Conservation (phyloP, 2,329 filamentous ascomycete species). For the Ophiostoma triangulosporum region DNA sequence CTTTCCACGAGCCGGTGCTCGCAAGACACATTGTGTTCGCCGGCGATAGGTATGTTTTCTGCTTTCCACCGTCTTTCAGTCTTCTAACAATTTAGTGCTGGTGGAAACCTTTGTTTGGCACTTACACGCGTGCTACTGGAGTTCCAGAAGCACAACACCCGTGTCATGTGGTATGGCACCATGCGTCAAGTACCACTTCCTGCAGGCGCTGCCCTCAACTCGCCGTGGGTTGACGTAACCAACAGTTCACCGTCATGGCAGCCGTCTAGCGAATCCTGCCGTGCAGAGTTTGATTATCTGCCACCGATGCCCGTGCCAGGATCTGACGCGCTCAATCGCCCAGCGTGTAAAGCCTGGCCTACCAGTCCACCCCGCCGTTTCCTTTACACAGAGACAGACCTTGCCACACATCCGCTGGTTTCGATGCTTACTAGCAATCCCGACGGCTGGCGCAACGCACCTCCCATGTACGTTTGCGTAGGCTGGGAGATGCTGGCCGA, state of each 20-base stretch:
- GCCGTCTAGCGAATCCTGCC: slow-evolving; percentile 21
- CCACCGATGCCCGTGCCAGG: slow-evolving; percentile 25
- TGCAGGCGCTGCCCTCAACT: slow-evolving; percentile 47
- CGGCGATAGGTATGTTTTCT: slow-evolving; percentile 45
- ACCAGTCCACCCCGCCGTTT: slow-evolving; percentile 36
- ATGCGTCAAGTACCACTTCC: slow-evolving; percentile 49
- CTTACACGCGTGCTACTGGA: slow-evolving; percentile 58
- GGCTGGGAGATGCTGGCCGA: slow-evolving; percentile 62
- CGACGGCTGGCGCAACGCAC: slow-evolving; percentile 43
- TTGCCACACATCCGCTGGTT: slow-evolving; percentile 53
- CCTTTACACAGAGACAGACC: slow-evolving; percentile 40
- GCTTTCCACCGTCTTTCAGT: neutral
- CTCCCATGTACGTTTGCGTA: slow-evolving; percentile 53
- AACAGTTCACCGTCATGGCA: slow-evolving; percentile 45
- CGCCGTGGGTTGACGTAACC: slow-evolving; percentile 60
- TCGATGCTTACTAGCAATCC: slow-evolving; percentile 40
- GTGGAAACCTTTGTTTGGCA: slow-evolving; percentile 54
- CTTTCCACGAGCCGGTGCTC: slow-evolving; percentile 51
- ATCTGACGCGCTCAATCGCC: slow-evolving; percentile 19
- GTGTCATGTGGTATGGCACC: slow-evolving; percentile 47
- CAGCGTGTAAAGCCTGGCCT: slow-evolving; percentile 44
- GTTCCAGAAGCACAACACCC: slow-evolving; percentile 32
- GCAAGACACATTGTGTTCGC: slow-evolving; percentile 55
- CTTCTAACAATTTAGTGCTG: slow-evolving; percentile 37
- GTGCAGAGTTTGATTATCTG: slow-evolving; percentile 48